These are phyloP conservation scores for Colletotrichum agaves DNA, from an alignment of 2,329 filamentous ascomycete species.

Conservation along the genomic window DNA sequence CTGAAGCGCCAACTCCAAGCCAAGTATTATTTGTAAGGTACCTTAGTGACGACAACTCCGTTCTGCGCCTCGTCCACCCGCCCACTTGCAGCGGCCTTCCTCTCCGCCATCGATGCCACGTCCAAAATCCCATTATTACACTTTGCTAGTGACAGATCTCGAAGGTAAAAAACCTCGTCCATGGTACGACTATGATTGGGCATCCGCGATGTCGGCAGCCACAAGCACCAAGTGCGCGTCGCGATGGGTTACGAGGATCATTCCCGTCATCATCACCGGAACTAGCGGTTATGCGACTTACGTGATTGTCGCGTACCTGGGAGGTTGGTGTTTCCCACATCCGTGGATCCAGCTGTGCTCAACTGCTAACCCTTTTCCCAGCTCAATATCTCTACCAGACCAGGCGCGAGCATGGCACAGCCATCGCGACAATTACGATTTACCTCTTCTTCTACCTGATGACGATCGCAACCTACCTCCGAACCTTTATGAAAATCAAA, in stretches of 20 bases:
- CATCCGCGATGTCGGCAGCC: constrained; percentile 38
- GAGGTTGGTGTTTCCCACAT: constrained; percentile 63
- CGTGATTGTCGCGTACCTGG: constrained; percentile 73
- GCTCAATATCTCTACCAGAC: constrained; percentile 76
- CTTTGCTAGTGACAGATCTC: not conserved
- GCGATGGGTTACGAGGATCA: constrained; percentile 69
- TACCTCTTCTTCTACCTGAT: constrained; percentile 79
- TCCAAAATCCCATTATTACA: not conserved
- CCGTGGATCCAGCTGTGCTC: not conserved
- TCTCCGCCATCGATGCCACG: constrained; percentile 10
- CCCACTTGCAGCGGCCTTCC: constrained; percentile 5
- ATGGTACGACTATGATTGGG: constrained; percentile 19
- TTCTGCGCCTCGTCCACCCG: constrained; percentile 7
- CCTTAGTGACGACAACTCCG: constrained; percentile 3
- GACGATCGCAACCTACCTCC: constrained; percentile 74
- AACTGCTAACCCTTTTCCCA: constrained; percentile 46
- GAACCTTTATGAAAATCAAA: constrained; percentile 75
- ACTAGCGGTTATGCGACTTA: constrained; percentile 78
- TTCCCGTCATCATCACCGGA: constrained; percentile 76
- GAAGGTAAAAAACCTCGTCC: not conserved
- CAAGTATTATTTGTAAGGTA: not conserved
- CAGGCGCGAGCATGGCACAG: constrained; percentile 63
- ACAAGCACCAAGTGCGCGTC: constrained; percentile 57
- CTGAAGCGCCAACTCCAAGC: not conserved
- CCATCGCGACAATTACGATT: constrained; percentile 75